Evolutionary conservation across 768 basidiomycete species (phyloP).

Genomic region (Trametes cingulata): DNA sequence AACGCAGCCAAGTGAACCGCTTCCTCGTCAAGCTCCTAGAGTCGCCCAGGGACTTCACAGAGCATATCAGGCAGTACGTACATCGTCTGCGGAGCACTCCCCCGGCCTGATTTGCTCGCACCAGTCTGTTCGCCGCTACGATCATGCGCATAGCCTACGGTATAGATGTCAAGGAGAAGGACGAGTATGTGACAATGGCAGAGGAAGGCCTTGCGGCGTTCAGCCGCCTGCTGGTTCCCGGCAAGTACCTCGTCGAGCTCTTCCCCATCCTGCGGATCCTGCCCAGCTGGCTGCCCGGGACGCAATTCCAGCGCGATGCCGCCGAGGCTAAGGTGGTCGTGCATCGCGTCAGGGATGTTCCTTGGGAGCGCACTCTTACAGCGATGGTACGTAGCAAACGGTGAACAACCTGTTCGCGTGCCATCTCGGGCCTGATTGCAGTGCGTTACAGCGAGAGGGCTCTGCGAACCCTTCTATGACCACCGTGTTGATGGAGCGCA

Average conservation of each 20-base stretch:
- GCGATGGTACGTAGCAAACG: constrained; percentile 22
- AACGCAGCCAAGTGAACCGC: not conserved
- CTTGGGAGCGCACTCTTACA: constrained; percentile 18
- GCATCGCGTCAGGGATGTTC: constrained; percentile 8
- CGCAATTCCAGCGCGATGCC: constrained; percentile 19
- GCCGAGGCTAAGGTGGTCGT: not conserved
- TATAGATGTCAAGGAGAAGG: constrained; percentile 1
- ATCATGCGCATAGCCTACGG: constrained; percentile 28
- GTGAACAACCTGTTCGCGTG: too few species aligned
- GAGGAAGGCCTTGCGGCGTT: constrained; percentile 3
- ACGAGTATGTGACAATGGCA: constrained; percentile 6
- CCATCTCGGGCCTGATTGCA: too few species aligned
- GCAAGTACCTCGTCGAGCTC: constrained; percentile 9
- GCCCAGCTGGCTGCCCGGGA: constrained; percentile 22
- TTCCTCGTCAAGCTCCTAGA: not conserved
- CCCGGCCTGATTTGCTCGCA: constrained; percentile 2
- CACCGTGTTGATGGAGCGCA: not conserved
- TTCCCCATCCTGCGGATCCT: constrained; percentile 17
- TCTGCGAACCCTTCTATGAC: constrained; percentile 1
- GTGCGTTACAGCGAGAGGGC: constrained; percentile 3
- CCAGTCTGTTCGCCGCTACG: constrained; percentile 22
- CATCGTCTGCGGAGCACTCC: not conserved
- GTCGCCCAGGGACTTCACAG: constrained; percentile 2
- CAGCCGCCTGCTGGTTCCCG: not conserved
- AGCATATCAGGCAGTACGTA: constrained; percentile 13